Evolutionary conservation across 129 eudicot genomes (phyloP).

Genomic region (Tanacetum coccineum): DNA sequence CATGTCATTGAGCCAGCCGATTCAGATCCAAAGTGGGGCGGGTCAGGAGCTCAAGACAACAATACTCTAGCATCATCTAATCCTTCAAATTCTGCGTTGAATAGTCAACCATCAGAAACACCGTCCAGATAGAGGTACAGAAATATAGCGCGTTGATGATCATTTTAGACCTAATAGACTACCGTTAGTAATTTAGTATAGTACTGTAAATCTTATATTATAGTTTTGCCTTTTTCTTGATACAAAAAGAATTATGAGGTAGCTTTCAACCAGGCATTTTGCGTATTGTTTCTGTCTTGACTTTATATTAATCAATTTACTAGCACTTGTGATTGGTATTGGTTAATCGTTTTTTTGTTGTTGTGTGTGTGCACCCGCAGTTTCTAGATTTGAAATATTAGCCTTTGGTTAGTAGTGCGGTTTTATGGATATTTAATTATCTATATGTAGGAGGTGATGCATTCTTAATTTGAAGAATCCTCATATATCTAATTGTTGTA

Average conservation of each 20-base stretch:
- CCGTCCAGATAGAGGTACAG: conserved; percentile 58
- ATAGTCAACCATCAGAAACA: conserved; percentile 85
- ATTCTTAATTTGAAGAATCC: background rate
- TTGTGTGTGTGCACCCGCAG: background rate
- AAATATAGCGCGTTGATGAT: conserved; percentile 14
- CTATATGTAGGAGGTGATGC: background rate
- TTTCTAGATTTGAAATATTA: background rate
- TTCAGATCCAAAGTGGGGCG: conserved; percentile 78
- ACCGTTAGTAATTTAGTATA: conserved; percentile 5
- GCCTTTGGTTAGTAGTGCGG: background rate
- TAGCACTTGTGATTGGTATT: background rate
- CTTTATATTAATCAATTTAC: conserved; percentile 5
- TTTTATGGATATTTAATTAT: background rate
- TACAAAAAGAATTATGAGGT: conserved; percentile 24
- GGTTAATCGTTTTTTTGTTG: background rate
- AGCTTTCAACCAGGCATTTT: background rate
- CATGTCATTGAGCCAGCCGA: conserved; percentile 77
- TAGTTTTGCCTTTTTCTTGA: conserved; percentile 22
- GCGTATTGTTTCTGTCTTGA: background rate
- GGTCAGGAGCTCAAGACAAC: conserved; percentile 46
- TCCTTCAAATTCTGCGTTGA: conserved; percentile 66
- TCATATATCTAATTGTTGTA: too few species aligned
- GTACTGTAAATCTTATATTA: conserved; percentile 28
- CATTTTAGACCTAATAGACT: conserved; percentile 12
- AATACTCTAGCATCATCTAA: conserved; percentile 48